Percentiles rank a stretch among this genome's conserved stretches.
phyloP scores from a whole-genome alignment of 192 early-diverging fungal species.

The Mortierella alpina region DNA sequence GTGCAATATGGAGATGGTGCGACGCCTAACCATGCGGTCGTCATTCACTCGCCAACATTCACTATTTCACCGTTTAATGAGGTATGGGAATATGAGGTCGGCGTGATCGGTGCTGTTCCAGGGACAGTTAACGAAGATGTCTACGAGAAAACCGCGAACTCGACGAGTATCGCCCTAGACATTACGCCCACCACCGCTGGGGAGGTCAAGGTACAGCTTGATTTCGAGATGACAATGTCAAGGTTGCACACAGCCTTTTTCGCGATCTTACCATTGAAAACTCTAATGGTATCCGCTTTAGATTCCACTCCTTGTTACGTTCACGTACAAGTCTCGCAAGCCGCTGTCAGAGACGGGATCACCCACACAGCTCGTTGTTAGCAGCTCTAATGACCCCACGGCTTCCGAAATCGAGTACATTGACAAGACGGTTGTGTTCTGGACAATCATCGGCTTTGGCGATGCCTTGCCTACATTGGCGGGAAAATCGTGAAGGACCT shows the following conservation, averaged over 20 bases:
- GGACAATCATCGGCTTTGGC: constrained; percentile 71
- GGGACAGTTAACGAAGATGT: constrained; percentile 61
- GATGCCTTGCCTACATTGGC: constrained; percentile 42
- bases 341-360: constrained; percentile 33
- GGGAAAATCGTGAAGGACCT: neutral
- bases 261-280: neutral
- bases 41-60: constrained; percentile 72
- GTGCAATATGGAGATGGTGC: constrained; percentile 60
- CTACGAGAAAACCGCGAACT: constrained; percentile 72
- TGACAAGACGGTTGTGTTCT: constrained; percentile 66
- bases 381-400: constrained; percentile 22
- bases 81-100: constrained; percentile 81
- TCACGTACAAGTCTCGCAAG: constrained; percentile 58
- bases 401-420: constrained; percentile 41
- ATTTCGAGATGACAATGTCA: neutral
- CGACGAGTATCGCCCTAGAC: constrained; percentile 67
- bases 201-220: constrained; percentile 60
- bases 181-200: constrained; percentile 64
- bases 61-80: constrained; percentile 79
- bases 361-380: constrained; percentile 36
- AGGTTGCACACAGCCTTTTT: neutral
- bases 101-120: constrained; percentile 31
- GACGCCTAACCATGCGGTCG: constrained; percentile 52
- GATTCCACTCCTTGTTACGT: constrained; percentile 73
- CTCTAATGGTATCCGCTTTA: constrained; percentile 17